Conservation (phyloP, 2,329 filamentous ascomycete genomes). For the Sordariomycetes sp. region DNA sequence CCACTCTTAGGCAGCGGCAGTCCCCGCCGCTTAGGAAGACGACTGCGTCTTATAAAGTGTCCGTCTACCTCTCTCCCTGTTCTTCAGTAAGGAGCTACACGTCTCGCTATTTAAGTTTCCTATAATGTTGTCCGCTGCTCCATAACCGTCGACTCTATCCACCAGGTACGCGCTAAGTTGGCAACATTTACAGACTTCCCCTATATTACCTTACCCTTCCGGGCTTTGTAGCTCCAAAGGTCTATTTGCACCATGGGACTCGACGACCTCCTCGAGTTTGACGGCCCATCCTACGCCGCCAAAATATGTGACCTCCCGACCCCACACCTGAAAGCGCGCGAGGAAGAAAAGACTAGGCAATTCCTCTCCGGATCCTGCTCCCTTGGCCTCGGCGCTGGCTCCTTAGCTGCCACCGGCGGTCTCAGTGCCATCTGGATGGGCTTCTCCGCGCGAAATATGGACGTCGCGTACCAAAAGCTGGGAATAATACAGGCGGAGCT, state of each 20-base stretch:
- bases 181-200: too few relatives aligned
- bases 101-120: too few relatives aligned
- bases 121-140: too few relatives aligned
- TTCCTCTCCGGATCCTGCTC: not conserved
- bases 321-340: not conserved
- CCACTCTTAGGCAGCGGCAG: not conserved
- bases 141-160: too few relatives aligned
- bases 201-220: too few relatives aligned
- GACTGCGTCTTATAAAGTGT: too few relatives aligned
- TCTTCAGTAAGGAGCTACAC: too few relatives aligned
- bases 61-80: not conserved
- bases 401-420: not conserved
- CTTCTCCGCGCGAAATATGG: not conserved
- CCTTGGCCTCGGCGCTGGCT: not conserved
- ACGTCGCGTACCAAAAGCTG: not conserved
- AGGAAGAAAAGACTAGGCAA: not conserved
- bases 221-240: too few relatives aligned
- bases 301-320: not conserved
- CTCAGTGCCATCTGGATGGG: not conserved
- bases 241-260: not conserved
- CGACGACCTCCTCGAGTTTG: not conserved
- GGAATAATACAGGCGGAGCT: not conserved
- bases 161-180: too few relatives aligned
- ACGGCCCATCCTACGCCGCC: not conserved
- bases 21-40: not conserved